These are phyloP conservation scores for Cicer chorassanicum DNA, from an alignment of 306 rosid genomes.

Conservation along the genomic window DNA sequence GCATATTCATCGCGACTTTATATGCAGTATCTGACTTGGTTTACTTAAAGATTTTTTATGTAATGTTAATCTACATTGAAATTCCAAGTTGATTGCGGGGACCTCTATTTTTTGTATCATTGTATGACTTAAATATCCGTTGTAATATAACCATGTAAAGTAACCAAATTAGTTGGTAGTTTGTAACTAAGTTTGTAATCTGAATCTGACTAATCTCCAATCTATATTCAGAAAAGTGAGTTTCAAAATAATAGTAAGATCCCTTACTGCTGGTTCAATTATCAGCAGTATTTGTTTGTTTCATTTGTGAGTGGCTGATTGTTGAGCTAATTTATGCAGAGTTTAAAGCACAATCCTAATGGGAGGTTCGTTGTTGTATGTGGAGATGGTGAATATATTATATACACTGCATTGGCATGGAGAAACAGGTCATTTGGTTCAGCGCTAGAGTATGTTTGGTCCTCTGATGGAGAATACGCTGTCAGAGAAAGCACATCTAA, in stretches of 20 bases:
- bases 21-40: background rate
- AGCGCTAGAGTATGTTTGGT: constrained; percentile 92
- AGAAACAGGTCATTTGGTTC: constrained; percentile 97
- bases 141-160: background rate
- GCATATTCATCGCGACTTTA: constrained; percentile 25
- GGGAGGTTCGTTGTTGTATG: constrained; percentile 99
- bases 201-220: constrained; percentile 25
- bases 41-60: background rate
- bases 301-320: constrained; percentile 30
- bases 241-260: constrained; percentile 14
- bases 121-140: constrained; percentile 14
- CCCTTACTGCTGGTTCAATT: constrained; percentile 36
- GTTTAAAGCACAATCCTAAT: constrained; percentile 89
- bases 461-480: constrained; percentile 96
- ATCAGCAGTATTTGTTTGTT: constrained; percentile 34
- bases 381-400: constrained; percentile 97
- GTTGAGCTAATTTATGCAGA: constrained; percentile 57
- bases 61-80: constrained; percentile 21
- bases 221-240: constrained; percentile 27
- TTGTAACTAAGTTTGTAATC: constrained; percentile 18
- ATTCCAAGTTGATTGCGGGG: constrained; percentile 30
- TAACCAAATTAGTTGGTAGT: constrained; percentile 11
- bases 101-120: constrained; percentile 14
- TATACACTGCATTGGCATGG: constrained; percentile 96
- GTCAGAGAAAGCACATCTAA: constrained; percentile 95